These are phyloP conservation scores for Phytophthora lateralis DNA, from an alignment of 352 stramenopile genomes.

Conservation along the genomic window DNA sequence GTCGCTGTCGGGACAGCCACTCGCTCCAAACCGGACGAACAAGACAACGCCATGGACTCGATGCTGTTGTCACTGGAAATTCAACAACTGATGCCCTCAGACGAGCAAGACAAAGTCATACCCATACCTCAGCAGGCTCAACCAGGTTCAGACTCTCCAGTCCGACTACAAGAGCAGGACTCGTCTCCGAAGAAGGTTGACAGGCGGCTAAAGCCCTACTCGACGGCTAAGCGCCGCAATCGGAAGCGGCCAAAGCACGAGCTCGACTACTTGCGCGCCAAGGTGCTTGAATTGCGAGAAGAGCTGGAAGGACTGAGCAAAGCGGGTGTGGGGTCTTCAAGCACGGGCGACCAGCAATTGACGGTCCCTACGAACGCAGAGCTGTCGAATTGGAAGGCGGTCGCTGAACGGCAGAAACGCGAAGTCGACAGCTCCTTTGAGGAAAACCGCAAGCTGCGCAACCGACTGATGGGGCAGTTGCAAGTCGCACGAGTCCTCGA, in stretches of 20 bases:
- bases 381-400: conserved; percentile 26
- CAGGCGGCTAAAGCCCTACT: conserved; percentile 17
- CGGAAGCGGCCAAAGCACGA: conserved; percentile 42
- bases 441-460: conserved; percentile 31
- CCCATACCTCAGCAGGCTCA: not conserved
- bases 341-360: not conserved
- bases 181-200: conserved; percentile 25
- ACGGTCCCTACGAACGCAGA: not conserved
- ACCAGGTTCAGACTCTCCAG: not conserved
- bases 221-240: conserved; percentile 29
- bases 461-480: conserved; percentile 28
- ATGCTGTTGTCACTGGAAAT: conserved; percentile 31
- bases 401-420: conserved; percentile 24
- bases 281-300: conserved; percentile 32
- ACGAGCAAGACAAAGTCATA: conserved; percentile 5
- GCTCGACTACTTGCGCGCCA: conserved; percentile 35
- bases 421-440: conserved; percentile 18
- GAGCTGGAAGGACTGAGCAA: conserved; percentile 19
- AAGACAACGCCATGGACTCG: conserved; percentile 12
- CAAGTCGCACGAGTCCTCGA: conserved; percentile 29
- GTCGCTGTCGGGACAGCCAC: not conserved
- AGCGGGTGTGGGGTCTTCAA: conserved; percentile 1
- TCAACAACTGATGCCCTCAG: conserved; percentile 15
- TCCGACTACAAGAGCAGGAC: conserved; percentile 1
- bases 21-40: conserved; percentile 1